Conservation (phyloP, 2,329 filamentous ascomycete species). For the Exserohilum rostratum region DNA sequence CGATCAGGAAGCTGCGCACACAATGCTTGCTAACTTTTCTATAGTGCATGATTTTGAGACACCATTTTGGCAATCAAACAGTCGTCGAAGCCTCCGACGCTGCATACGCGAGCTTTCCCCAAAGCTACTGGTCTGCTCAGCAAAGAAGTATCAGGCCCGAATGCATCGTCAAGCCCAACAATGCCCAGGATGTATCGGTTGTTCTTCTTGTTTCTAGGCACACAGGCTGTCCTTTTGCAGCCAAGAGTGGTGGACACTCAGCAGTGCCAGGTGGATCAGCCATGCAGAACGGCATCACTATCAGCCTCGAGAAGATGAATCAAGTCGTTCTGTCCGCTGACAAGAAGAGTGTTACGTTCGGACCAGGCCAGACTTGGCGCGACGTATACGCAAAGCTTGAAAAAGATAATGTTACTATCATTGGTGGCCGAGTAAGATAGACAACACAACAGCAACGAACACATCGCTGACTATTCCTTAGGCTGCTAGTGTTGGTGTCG, state of each 20-base stretch:
- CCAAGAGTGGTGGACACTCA: slow-evolving; percentile 54
- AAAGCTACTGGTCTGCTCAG: slow-evolving; percentile 23
- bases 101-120: slow-evolving; percentile 25
- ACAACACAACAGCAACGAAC: background rate
- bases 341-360: slow-evolving; percentile 34
- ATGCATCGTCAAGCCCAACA: slow-evolving; percentile 24
- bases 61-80: slow-evolving; percentile 21
- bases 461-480: background rate
- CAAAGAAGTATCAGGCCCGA: slow-evolving; percentile 18
- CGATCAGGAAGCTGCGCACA: too few relatives aligned
- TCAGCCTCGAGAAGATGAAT: slow-evolving; percentile 48
- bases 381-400: slow-evolving; percentile 42
- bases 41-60: slow-evolving; percentile 30
- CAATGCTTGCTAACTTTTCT: too few relatives aligned
- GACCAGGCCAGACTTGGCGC: slow-evolving; percentile 46
- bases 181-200: slow-evolving; percentile 20
- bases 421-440: slow-evolving; percentile 37
- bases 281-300: slow-evolving; percentile 51
- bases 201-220: slow-evolving; percentile 21
- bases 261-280: slow-evolving; percentile 50
- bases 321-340: slow-evolving; percentile 33
- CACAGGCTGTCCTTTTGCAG: slow-evolving; percentile 47
- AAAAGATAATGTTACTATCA: slow-evolving; percentile 26
- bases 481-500: slow-evolving; percentile 29
- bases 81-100: slow-evolving; percentile 20